Evolutionary conservation across 768 basidiomycete genomes (phyloP).

Genomic region (Tulasnella sp.): DNA sequence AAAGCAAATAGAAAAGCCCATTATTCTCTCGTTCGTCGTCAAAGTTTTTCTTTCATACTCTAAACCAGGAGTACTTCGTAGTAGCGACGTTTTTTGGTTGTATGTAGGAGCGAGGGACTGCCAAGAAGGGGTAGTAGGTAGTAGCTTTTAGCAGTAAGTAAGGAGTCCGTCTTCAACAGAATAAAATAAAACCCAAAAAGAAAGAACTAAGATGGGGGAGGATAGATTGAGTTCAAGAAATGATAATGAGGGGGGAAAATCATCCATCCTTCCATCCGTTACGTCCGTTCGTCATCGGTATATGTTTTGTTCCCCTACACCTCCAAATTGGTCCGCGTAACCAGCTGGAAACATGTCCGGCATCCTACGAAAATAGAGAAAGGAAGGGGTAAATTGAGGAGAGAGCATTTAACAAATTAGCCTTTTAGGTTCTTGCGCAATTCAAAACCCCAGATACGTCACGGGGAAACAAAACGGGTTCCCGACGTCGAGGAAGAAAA

Average conservation of each 20-base stretch:
- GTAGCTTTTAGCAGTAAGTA: not conserved
- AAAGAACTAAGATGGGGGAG: not conserved
- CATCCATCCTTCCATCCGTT: not conserved
- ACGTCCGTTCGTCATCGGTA: not conserved
- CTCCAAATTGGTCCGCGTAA: not conserved
- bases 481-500: no score
- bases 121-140: not conserved
- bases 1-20: no score
- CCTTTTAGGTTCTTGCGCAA: not conserved
- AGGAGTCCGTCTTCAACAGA: not conserved
- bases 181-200: not conserved
- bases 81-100: not conserved
- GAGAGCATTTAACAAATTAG: not conserved
- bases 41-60: not conserved
- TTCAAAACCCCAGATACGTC: not conserved
- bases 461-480: not conserved
- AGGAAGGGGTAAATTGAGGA: not conserved
- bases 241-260: not conserved
- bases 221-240: not conserved
- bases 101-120: not conserved
- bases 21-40: no score
- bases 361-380: not conserved
- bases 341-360: not conserved
- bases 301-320: not conserved
- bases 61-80: not conserved